Conservation (phyloP, 2,329 filamentous ascomycete species). For the Xylariaceae sp. region DNA sequence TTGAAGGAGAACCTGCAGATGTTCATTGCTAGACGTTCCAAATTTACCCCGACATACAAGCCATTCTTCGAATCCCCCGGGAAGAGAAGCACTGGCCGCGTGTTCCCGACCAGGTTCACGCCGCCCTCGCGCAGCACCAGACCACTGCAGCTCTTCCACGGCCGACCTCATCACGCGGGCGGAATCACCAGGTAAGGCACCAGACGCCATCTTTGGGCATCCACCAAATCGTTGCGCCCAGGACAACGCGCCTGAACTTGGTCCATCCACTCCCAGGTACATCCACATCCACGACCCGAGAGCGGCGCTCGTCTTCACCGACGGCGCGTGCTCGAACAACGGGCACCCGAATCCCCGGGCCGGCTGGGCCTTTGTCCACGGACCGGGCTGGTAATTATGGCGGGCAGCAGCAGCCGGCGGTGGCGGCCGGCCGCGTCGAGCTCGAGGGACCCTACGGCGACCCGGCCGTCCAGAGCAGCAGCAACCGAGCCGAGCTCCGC, state of each 20-base stretch:
- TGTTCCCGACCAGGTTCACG: slow-evolving; percentile 26
- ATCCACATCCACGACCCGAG: slow-evolving; percentile 23
- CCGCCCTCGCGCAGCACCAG: slow-evolving; percentile 14
- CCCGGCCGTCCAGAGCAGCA: slow-evolving; percentile 33
- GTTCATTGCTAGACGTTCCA: not conserved
- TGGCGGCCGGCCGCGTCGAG: slow-evolving; percentile 31
- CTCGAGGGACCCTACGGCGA: slow-evolving; percentile 33
- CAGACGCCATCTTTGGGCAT: not conserved
- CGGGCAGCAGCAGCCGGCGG: slow-evolving; percentile 9
- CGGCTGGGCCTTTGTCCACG: slow-evolving; percentile 32
- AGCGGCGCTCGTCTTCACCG: slow-evolving; percentile 34
- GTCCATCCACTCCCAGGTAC: slow-evolving; percentile 14
- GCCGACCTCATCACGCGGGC: slow-evolving; percentile 1
- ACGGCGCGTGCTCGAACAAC: slow-evolving; percentile 38
- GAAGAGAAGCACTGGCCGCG: slow-evolving; percentile 21
- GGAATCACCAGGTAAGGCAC: slow-evolving; percentile 16
- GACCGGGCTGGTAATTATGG: slow-evolving; percentile 9
- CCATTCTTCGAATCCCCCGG: not conserved
- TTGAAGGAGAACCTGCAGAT: not conserved
- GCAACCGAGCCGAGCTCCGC: slow-evolving; percentile 48
- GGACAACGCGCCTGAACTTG: slow-evolving; percentile 3
- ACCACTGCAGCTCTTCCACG: slow-evolving; percentile 22
- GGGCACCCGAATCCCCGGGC: slow-evolving; percentile 29
- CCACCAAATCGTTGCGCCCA: not conserved
- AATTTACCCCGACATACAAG: not conserved